Conservation (phyloP, 2,329 filamentous ascomycete species). For the Penicillium hesseltinei region DNA sequence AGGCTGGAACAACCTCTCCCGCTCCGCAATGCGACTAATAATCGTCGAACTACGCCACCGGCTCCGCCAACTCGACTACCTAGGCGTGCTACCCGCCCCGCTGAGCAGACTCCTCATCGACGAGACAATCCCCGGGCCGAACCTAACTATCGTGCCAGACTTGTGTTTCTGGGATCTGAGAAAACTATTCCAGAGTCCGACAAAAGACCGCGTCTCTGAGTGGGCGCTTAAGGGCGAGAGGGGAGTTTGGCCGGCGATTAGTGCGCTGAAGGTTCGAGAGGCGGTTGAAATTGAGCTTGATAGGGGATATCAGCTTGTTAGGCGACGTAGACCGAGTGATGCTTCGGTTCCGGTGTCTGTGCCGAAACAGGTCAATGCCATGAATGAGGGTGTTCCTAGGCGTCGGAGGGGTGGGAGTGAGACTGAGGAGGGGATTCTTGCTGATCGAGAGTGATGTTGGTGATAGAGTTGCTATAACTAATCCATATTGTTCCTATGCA, state of each 20-base stretch:
- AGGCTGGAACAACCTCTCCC: conserved; percentile 58
- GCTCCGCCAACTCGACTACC: conserved; percentile 73
- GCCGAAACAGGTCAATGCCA: conserved; percentile 17
- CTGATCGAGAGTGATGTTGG: conserved; percentile 12
- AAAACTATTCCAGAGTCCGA: conserved; percentile 78
- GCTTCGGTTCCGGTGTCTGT: conserved; percentile 11
- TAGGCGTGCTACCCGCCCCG: conserved; percentile 67
- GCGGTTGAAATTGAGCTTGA: conserved; percentile 87
- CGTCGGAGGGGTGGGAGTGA: conserved; percentile 26
- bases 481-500: background rate
- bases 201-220: conserved; percentile 69
- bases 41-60: conserved; percentile 77
- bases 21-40: conserved; percentile 62
- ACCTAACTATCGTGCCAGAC: conserved; percentile 78
- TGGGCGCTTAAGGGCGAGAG: conserved; percentile 84
- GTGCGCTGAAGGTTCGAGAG: conserved; percentile 76
- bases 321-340: conserved; percentile 46
- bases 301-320: conserved; percentile 75
- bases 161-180: conserved; percentile 71
- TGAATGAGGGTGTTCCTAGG: conserved; percentile 31
- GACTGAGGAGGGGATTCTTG: conserved; percentile 15
- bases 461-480: background rate
- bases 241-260: conserved; percentile 87
- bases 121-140: conserved; percentile 74
- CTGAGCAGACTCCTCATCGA: conserved; percentile 77